A percentile compares a stretch with the other conserved stretches of the same genome.
These are phyloP conservation scores for Botrytis byssoidea DNA, from an alignment of 2,329 filamentous ascomycete genomes.

Conservation along the genomic window DNA sequence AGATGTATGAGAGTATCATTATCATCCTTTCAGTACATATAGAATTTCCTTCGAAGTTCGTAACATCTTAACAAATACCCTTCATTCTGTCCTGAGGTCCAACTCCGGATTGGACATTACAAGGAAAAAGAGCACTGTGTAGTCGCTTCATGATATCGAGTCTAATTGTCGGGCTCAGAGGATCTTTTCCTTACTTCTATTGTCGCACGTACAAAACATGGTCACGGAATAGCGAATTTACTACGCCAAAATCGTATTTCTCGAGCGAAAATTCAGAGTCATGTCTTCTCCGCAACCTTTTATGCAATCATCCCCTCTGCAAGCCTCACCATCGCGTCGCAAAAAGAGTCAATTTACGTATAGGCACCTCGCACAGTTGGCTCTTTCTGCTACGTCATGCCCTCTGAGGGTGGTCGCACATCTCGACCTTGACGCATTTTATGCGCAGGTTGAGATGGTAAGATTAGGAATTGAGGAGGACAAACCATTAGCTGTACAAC, in stretches of 20 bases:
- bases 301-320: slow-evolving; percentile 46
- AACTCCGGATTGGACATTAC: neutral
- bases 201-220: neutral
- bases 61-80: neutral
- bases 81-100: neutral
- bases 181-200: neutral
- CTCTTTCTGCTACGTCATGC: slow-evolving; percentile 65
- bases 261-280: neutral
- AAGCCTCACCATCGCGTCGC: slow-evolving; percentile 22
- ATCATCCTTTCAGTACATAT: neutral
- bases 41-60: neutral
- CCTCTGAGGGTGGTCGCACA: slow-evolving; percentile 87
- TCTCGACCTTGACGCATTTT: slow-evolving; percentile 96
- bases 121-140: neutral
- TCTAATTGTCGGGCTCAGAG: neutral
- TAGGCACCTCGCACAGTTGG: slow-evolving; percentile 75
- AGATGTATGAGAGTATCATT: neutral
- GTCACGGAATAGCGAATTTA: neutral
- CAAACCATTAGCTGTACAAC: slow-evolving; percentile 85
- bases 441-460: slow-evolving; percentile 94
- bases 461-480: slow-evolving; percentile 72
- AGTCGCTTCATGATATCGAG: neutral
- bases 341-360: slow-evolving; percentile 75
- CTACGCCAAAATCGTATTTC: neutral
- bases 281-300: slow-evolving; percentile 51